Base-by-base conservation (phyloP, 768 basidiomycete genomes). In the Hortiboletus flavorubellus region DNA sequence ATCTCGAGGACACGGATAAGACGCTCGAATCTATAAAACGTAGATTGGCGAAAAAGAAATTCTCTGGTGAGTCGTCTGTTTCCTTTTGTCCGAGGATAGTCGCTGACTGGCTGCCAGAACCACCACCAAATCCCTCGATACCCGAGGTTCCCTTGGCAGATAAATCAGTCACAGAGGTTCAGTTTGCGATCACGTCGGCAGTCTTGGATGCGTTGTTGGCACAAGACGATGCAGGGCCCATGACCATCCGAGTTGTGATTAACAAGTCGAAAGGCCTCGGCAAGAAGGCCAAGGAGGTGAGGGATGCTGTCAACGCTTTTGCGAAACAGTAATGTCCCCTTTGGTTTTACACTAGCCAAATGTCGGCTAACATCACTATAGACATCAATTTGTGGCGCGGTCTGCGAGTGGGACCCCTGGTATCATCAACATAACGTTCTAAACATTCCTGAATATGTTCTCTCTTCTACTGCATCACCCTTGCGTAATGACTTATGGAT, bases 381-480 rank as follows among this genome's bases (percentile, higher is more conserved):
- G 68, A 35, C 53, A 72, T 46, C 21, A 60, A 29, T 69, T 70
- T n/a, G 1, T 10, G 23, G 0, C 7, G 8, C 48, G 12, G 33
- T 30, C 0, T 8, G 53, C 63, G 10, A 0, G 0, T 29, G 23
- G 23, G 3, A 46, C 45, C 14, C 52, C 58, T 30, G 60, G 60
- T n/a, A 49, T 54, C 21, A 12, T 62, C 56, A 53, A 58, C 12
- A 48, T 72, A 35, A 65, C 53, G 5, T 66, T 66, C 53, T 66
- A 54, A 56, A 5, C 23, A 34, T 55, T 55, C 48, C n/a, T 53
- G 47, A 33, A 56, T 10, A 33, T 38, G 30, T 26, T 34, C 35
- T 33, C 34, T 42, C 40, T 16, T 52, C 42, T 33, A 47, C 44
- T 26, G 40, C 39, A 52, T 40, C 46, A 41, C 8, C 41, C 18